Conservation (phyloP, 225 moss, liverwort and hornwort species). For the Polytrichum commune region DNA sequence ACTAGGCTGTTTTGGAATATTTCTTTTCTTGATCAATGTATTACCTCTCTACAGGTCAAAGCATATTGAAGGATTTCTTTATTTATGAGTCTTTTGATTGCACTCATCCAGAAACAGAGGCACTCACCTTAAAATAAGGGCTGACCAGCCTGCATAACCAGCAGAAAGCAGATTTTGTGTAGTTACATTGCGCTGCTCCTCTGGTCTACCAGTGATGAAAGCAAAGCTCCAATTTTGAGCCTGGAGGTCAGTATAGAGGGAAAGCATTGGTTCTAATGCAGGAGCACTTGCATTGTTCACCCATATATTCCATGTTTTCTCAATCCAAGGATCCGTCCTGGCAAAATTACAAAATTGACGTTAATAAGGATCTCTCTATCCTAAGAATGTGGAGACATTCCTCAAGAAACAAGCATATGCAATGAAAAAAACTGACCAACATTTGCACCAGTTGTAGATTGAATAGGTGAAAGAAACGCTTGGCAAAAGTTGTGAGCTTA, state of each 20-base stretch:
- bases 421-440: too few species aligned
- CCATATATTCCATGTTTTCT: conserved; percentile 57
- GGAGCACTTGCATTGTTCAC: conserved; percentile 48
- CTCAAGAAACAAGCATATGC: too few species aligned
- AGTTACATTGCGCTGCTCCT: conserved; percentile 49
- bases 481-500: conserved; percentile 19
- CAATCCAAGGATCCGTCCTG: conserved; percentile 59
- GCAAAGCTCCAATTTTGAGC: conserved; percentile 65
- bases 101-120: not conserved
- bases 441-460: too few species aligned
- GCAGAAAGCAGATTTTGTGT: conserved; percentile 57
- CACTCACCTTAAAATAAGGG: conserved; percentile 67
- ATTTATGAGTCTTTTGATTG: not conserved
- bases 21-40: too few species aligned
- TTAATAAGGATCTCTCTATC: too few species aligned
- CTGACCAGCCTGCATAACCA: conserved; percentile 68
- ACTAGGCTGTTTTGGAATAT: too few species aligned
- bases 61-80: not conserved
- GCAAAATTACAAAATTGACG: not conserved
- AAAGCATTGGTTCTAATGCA: conserved; percentile 51
- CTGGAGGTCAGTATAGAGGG: conserved; percentile 57
- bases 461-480: not conserved
- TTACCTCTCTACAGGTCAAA: too few species aligned
- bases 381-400: too few species aligned
- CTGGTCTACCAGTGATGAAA: conserved; percentile 76